phyloP scores from a whole-genome alignment of 768 basidiomycete genomes.

The Xerocomus brunneocitrinus region DNA sequence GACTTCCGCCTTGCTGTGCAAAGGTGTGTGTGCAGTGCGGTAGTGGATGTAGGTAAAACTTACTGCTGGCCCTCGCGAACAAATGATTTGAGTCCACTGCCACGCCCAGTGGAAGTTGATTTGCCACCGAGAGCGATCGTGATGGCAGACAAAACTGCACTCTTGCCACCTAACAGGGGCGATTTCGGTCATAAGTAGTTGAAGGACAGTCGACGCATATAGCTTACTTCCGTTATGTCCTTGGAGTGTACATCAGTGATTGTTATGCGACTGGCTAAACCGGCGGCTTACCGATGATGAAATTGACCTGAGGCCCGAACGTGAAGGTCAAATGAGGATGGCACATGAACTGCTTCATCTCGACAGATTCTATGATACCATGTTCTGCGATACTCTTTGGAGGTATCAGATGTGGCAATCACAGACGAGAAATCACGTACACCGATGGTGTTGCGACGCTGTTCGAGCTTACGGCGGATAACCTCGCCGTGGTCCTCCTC shows the following conservation, averaged over 20 bases:
- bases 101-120: constrained; percentile 86
- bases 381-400: constrained; percentile 72
- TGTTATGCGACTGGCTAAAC: background rate
- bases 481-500: constrained; percentile 57
- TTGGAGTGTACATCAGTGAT: constrained; percentile 24
- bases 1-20: constrained; percentile 50
- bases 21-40: constrained; percentile 36
- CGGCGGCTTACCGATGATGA: constrained; percentile 72
- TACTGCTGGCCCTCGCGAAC: constrained; percentile 81
- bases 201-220: background rate
- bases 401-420: background rate
- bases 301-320: constrained; percentile 94
- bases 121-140: constrained; percentile 94
- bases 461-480: constrained; percentile 52
- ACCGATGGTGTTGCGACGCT: constrained; percentile 36
- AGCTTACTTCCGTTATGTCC: constrained; percentile 90
- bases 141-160: constrained; percentile 89
- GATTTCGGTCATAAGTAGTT: background rate
- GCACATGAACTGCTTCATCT: constrained; percentile 95
- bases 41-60: constrained; percentile 13
- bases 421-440: constrained; percentile 43
- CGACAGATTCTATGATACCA: constrained; percentile 82
- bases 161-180: constrained; percentile 73
- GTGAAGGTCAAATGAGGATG: constrained; percentile 79
- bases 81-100: constrained; percentile 76